A percentile compares a stretch with the other conserved stretches of the same genome.
Evolutionary conservation across 805 yeast species (phyloP).

Genomic region (Saccharomyces eubayanus): DNA sequence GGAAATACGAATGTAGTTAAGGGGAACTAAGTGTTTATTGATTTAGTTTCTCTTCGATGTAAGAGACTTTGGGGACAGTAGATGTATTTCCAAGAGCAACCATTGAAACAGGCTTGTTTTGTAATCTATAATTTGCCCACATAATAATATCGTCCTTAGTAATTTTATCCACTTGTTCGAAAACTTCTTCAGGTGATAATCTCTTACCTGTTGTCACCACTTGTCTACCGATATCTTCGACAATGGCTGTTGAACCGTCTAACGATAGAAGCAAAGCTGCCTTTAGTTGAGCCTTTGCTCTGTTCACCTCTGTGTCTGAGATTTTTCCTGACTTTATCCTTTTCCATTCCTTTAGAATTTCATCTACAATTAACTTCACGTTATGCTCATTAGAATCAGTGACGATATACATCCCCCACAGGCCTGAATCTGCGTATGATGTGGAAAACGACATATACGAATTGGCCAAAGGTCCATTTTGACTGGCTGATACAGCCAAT

Average conservation of each 20-base stretch:
- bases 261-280: conserved; percentile 82
- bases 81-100: conserved; percentile 85
- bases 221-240: conserved; percentile 97
- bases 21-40: not conserved
- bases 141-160: conserved; percentile 68
- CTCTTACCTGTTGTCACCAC: conserved; percentile 82
- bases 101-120: conserved; percentile 73
- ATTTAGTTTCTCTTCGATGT: conserved; percentile 39
- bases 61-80: conserved; percentile 58
- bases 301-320: conserved; percentile 76
- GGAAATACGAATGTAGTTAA: not conserved
- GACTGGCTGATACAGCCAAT: conserved; percentile 51
- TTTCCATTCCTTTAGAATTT: conserved; percentile 80
- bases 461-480: conserved; percentile 69
- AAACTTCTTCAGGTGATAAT: conserved; percentile 40
- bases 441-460: conserved; percentile 96
- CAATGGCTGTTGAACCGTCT: conserved; percentile 92
- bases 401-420: conserved; percentile 93
- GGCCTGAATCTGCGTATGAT: conserved; percentile 92
- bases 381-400: conserved; percentile 64
- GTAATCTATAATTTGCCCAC: conserved; percentile 81
- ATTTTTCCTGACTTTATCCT: conserved; percentile 73
- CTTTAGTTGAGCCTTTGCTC: conserved; percentile 90
- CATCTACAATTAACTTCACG: conserved; percentile 60
- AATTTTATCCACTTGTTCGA: conserved; percentile 63